Evolutionary conservation across 495 filamentous ascomycete genomes (phyloP), one percentile per base, ranked within the genome.

Genomic region (Aspergillus funiculosus): DNA sequence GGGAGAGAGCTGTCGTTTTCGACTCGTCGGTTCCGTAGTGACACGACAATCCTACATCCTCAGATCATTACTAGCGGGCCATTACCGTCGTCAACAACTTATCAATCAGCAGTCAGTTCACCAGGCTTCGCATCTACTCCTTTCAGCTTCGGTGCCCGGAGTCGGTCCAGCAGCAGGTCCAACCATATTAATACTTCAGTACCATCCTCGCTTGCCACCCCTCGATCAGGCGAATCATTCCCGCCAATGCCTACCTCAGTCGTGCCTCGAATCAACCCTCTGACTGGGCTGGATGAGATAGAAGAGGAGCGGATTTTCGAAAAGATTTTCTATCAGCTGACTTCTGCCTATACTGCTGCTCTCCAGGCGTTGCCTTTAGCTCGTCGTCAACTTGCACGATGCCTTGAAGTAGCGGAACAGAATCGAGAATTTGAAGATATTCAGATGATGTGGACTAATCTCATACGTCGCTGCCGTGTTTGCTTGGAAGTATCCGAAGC

Each of bases 301-400:
- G 83, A 86, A 39, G 83, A 89, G 52, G 87, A 91, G 53, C 77
- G 79, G 18, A 72, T 80, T 3, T 94, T 95, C 54, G 87, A 92
- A 43, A 79, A 68, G 52, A 86, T 95, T 29, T 92, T 83, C 66
- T 57, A 84, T 32, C 80, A 81, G 31, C 74, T 94, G 14, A 76
- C 77, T 13, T 73, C 73, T 31, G 81, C 86, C 1, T 79, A 82
- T 37, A 82, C 83, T 9, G 62, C 81, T 28, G 79, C 83, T 31
- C 75, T 85, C 43, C 76, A 76, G 6, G 77, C 78, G 4, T 63
- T 92, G 19, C 86, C 85, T 1, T 63, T 68, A 28, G 77, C 87
- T 32, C 78, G 77, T 29, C 67, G 68, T 15, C 79, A 86, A 29
- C 82, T 94, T 48, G 58, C 62, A 20, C 65, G 69, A 17, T 72